Evolutionary conservation across 805 yeast species (phyloP).

Genomic region (Ogataea ramenticola): DNA sequence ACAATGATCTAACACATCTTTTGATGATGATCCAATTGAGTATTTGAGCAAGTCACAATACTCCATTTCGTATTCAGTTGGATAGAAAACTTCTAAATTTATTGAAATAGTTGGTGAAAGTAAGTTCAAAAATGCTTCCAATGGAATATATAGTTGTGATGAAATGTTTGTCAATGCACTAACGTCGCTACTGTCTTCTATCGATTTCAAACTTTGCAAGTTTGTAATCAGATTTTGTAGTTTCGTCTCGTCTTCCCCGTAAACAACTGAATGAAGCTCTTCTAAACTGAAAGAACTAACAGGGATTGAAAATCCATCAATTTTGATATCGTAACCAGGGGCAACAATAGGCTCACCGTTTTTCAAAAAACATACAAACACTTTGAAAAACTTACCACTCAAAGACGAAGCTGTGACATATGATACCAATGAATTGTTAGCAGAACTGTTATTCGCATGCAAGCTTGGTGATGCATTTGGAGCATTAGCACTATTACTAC

Average conservation of each 20-base stretch:
- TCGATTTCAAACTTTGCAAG: conserved; percentile 4
- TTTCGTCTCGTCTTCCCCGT: conserved; percentile 7
- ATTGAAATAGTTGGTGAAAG: conserved; percentile 58
- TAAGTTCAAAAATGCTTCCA: conserved; percentile 48
- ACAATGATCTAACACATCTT: conserved; percentile 10
- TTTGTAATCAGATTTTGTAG: neutral
- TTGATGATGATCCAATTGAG: conserved; percentile 12
- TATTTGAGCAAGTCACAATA: conserved; percentile 20
- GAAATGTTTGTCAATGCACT: conserved; percentile 36
- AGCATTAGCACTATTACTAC: conserved; percentile 46
- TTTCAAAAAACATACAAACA: conserved; percentile 61
- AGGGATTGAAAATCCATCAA: conserved; percentile 42
- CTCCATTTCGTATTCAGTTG: conserved; percentile 41
- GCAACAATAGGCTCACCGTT: conserved; percentile 86
- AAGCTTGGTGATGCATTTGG: conserved; percentile 5
- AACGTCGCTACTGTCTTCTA: conserved; percentile 10
- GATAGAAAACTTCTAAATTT: conserved; percentile 70
- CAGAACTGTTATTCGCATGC: conserved; percentile 18
- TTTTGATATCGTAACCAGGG: conserved; percentile 53
- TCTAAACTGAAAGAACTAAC: conserved; percentile 50
- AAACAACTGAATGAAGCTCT: conserved; percentile 28
- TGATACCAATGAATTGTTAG: conserved; percentile 33
- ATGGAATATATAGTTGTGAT: conserved; percentile 45
- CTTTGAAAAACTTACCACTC: conserved; percentile 67
- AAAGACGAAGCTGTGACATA: conserved; percentile 89